Evolutionary conservation across 257 asterid species (phyloP).

Genomic region (Mentha longifolia): DNA sequence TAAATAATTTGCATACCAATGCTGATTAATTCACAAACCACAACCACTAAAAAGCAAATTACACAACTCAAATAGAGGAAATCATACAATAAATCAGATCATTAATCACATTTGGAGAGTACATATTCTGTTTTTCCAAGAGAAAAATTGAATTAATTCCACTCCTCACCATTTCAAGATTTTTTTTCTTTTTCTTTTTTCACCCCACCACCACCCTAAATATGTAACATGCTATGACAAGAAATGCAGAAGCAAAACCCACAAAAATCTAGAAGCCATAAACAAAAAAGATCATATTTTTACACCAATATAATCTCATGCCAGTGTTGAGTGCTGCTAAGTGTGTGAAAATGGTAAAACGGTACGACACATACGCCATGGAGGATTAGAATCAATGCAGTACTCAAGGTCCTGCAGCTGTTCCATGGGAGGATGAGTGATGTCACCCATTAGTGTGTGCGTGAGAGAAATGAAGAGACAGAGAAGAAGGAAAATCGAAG

Average conservation of each 20-base stretch:
- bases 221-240: conserved; percentile 15
- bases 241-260: conserved; percentile 20
- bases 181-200: too few relatives aligned
- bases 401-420: conserved; percentile 88
- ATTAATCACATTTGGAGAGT: conserved; percentile 13
- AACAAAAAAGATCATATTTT: conserved; percentile 1
- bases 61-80: neutral
- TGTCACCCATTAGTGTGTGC: conserved; percentile 55
- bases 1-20: conserved; percentile 24
- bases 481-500: conserved; percentile 2
- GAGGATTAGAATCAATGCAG: conserved; percentile 90
- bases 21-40: conserved; percentile 7
- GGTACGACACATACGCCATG: conserved; percentile 61
- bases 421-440: conserved; percentile 81
- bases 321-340: neutral
- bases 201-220: conserved; percentile 2
- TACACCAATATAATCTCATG: neutral
- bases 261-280: neutral
- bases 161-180: conserved; percentile 27
- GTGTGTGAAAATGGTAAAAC: conserved; percentile 22
- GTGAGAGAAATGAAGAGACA: conserved; percentile 5
- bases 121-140: conserved; percentile 15
- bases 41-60: conserved; percentile 7
- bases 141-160: conserved; percentile 23
- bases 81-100: neutral